phyloP scores from a whole-genome alignment of 805 yeast species.

The Saturnispora silvae region DNA sequence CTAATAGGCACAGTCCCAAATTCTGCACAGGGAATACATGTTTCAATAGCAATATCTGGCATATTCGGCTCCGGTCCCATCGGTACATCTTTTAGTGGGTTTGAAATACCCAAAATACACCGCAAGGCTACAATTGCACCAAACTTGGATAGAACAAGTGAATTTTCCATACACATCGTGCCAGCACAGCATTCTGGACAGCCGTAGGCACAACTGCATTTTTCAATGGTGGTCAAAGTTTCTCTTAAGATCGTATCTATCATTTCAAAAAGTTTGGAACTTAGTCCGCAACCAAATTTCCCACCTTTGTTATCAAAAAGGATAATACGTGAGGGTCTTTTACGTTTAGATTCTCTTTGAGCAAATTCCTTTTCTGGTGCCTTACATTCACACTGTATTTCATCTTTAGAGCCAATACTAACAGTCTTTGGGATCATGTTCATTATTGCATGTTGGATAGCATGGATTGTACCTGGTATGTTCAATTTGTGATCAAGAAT shows the following conservation, averaged over 20 bases:
- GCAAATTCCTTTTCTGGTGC: constrained; percentile 97
- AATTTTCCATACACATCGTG: constrained; percentile 68
- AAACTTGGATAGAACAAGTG: constrained; percentile 75
- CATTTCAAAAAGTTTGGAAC: constrained; percentile 70
- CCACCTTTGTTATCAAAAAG: constrained; percentile 84
- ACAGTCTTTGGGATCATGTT: constrained; percentile 66
- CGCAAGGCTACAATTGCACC: constrained; percentile 69
- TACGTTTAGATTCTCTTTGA: constrained; percentile 53
- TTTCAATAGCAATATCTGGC: constrained; percentile 61
- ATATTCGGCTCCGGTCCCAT: constrained; percentile 71
- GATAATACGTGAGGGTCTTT: constrained; percentile 78
- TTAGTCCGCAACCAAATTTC: constrained; percentile 65
- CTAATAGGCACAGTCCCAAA: constrained; percentile 45
- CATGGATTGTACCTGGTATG: constrained; percentile 91
- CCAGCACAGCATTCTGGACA: constrained; percentile 86
- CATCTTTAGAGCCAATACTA: constrained; percentile 56
- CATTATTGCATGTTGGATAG: constrained; percentile 86
- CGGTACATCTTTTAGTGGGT: constrained; percentile 39
- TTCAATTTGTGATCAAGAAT: constrained; percentile 49
- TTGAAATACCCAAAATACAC: constrained; percentile 42
- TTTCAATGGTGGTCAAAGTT: constrained; percentile 46
- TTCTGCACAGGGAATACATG: constrained; percentile 44
- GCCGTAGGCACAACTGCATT: constrained; percentile 59
- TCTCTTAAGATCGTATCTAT: constrained; percentile 54
- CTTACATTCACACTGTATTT: constrained; percentile 86